Conservation (phyloP, 495 filamentous ascomycete species). For the Talaromyces borbonicus region DNA sequence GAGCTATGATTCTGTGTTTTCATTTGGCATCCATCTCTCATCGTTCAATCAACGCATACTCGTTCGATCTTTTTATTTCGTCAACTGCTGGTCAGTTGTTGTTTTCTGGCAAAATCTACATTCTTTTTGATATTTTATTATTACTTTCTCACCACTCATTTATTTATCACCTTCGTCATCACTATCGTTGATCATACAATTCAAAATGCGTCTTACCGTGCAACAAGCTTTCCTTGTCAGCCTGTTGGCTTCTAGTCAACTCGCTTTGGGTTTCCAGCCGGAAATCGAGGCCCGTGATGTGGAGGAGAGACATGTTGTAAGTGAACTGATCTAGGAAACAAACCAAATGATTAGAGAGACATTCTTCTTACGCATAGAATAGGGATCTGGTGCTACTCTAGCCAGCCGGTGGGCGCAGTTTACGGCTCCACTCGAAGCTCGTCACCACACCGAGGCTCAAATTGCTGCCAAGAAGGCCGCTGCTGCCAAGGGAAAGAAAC, state of each 20-base stretch:
- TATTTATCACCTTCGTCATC: not conserved
- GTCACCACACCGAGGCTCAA: constrained; percentile 3
- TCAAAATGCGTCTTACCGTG: not conserved
- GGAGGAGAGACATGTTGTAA: not conserved
- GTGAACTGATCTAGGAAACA: not conserved
- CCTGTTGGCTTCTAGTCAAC: constrained; percentile 1
- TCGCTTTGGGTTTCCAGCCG: not conserved
- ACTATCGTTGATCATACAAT: not conserved
- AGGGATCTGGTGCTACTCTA: not conserved
- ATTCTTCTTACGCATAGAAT: not conserved
- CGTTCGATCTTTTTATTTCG: no score
- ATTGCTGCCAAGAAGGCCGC: not conserved
- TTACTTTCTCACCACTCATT: not conserved
- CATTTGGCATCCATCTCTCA: not conserved
- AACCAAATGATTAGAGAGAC: not conserved
- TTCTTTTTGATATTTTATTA: not conserved
- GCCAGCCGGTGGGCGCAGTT: not conserved
- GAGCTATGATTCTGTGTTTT: not conserved
- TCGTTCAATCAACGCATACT: not conserved
- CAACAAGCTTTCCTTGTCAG: not conserved
- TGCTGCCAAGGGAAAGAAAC: not conserved
- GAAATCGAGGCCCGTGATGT: not conserved
- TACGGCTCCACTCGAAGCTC: not conserved
- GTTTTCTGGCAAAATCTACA: no score
- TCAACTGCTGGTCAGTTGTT: constrained; percentile 3